A percentile compares a stretch with the other conserved stretches of the same genome.
These are phyloP conservation scores for Escallonia rubra DNA, from an alignment of 129 eudicot genomes.

Conservation along the genomic window DNA sequence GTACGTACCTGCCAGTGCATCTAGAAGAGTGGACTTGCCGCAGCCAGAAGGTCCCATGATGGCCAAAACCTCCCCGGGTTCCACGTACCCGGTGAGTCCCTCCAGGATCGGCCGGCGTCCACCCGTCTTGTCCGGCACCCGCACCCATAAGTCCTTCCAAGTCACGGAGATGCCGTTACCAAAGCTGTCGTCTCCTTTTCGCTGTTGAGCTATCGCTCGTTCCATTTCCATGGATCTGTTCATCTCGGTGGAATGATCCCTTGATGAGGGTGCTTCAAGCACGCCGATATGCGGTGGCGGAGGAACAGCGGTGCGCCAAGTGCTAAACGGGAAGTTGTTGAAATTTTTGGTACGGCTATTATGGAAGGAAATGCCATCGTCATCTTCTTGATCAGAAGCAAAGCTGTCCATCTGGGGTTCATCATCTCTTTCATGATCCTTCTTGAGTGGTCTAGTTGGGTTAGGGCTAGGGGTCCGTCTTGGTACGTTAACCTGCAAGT, in stretches of 20 bases:
- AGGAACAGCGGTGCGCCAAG: background rate
- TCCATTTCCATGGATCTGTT: no score
- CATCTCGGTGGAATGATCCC: no score
- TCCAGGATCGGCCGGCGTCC: constrained; percentile 33
- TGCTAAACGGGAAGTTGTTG: constrained; percentile 6
- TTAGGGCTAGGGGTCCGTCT: constrained; percentile 27
- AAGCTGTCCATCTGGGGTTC: background rate
- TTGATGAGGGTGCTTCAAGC: background rate
- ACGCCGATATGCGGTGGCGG: background rate
- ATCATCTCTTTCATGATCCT: background rate
- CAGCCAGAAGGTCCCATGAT: constrained; percentile 70
- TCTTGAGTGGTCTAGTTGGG: constrained; percentile 9
- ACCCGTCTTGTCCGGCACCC: constrained; percentile 25
- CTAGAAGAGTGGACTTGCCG: constrained; percentile 62
- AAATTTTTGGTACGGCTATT: no score
- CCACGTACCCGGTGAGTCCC: constrained; percentile 40
- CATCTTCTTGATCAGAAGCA: no score
- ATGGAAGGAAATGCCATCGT: no score
- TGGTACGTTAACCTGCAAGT: constrained; percentile 1
- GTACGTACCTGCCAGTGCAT: constrained; percentile 63
- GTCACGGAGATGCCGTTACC: constrained; percentile 34
- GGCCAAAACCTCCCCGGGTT: constrained; percentile 54
- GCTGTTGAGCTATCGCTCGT: no score
- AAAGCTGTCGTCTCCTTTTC: no score
- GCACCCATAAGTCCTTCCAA: constrained; percentile 50